A percentile compares a stretch with the other conserved stretches of the same genome.
These are phyloP conservation scores for Ceratocystis huliohia DNA, from an alignment of 2,329 filamentous ascomycete genomes.

Conservation along the genomic window DNA sequence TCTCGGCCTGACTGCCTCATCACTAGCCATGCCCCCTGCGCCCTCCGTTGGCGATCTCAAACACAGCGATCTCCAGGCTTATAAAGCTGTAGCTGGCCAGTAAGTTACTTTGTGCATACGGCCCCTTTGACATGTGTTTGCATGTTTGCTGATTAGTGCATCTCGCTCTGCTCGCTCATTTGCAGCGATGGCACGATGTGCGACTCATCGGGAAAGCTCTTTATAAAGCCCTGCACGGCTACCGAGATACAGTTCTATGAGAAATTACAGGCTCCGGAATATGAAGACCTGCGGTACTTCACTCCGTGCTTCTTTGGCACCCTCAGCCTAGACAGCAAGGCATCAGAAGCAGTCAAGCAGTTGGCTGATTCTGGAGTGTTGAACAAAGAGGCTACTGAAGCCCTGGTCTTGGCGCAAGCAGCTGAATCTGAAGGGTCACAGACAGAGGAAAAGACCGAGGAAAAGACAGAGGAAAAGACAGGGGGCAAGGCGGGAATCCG, in stretches of 20 bases:
- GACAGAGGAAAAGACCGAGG: neutral
- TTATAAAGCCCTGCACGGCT: conserved; percentile 86
- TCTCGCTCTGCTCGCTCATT: neutral
- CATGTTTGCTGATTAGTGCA: neutral
- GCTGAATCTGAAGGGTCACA: neutral
- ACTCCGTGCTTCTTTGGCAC: conserved; percentile 81
- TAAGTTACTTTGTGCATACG: conserved; percentile 36
- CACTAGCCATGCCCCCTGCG: neutral
- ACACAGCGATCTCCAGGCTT: conserved; percentile 32
- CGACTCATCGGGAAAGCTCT: conserved; percentile 67
- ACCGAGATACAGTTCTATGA: conserved; percentile 87
- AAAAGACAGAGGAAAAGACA: neutral
- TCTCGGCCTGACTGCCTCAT: too few species aligned
- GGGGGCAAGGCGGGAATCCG: conserved; percentile 29
- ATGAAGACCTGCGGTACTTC: conserved; percentile 49
- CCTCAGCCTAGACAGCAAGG: conserved; percentile 48
- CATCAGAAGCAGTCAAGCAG: neutral
- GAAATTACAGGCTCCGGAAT: conserved; percentile 53
- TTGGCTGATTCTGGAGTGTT: neutral
- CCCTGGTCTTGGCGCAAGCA: conserved; percentile 25
- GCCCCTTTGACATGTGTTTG: neutral
- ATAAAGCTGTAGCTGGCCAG: conserved; percentile 74
- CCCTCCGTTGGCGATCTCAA: neutral
- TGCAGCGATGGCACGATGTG: conserved; percentile 78
- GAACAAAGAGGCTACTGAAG: conserved; percentile 26